These are phyloP conservation scores for Trichocomaceae sp. DNA, from an alignment of 2,329 filamentous ascomycete species.

Conservation along the genomic window DNA sequence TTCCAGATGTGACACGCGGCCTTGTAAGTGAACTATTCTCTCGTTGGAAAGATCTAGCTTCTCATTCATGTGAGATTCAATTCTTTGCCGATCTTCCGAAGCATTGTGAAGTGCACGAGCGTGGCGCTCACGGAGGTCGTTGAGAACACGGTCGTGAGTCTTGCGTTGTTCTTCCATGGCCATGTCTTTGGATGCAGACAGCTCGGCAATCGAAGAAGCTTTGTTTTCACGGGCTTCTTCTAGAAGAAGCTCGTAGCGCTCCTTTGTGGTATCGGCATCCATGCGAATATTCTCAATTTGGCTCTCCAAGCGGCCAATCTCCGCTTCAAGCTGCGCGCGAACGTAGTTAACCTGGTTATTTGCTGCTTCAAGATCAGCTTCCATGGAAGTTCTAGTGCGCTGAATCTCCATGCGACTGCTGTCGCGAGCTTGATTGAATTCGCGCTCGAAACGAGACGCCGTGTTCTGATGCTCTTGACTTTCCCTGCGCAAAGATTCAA, in stretches of 20 bases:
- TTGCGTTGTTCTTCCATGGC: slow-evolving; percentile 54
- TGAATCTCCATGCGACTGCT: slow-evolving; percentile 73
- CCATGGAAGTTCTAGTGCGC: slow-evolving; percentile 69
- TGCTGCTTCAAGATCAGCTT: slow-evolving; percentile 73
- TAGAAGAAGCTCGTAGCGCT: slow-evolving; percentile 73
- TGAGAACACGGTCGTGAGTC: slow-evolving; percentile 64
- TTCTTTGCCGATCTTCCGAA: slow-evolving; percentile 72
- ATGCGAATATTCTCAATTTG: slow-evolving; percentile 72
- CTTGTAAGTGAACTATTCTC: slow-evolving; percentile 77
- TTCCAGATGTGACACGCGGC: slow-evolving; percentile 76
- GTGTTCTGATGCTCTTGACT: slow-evolving; percentile 66
- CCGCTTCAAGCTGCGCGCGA: slow-evolving; percentile 72
- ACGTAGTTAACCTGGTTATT: slow-evolving; percentile 81
- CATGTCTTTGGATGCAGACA: slow-evolving; percentile 46
- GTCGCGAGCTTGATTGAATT: slow-evolving; percentile 78
- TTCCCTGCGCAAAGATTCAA: slow-evolving; percentile 44
- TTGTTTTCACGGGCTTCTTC: slow-evolving; percentile 71
- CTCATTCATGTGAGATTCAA: slow-evolving; percentile 73
- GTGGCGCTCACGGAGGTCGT: slow-evolving; percentile 69
- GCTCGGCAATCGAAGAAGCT: slow-evolving; percentile 51
- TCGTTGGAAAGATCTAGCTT: slow-evolving; percentile 74
- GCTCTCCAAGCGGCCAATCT: slow-evolving; percentile 63
- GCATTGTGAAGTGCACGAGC: slow-evolving; percentile 66
- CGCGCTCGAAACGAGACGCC: slow-evolving; percentile 65
- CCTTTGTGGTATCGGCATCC: slow-evolving; percentile 73